Base-by-base conservation (phyloP, 176 grass and related monocot species). In the Guadua angustifolia region DNA sequence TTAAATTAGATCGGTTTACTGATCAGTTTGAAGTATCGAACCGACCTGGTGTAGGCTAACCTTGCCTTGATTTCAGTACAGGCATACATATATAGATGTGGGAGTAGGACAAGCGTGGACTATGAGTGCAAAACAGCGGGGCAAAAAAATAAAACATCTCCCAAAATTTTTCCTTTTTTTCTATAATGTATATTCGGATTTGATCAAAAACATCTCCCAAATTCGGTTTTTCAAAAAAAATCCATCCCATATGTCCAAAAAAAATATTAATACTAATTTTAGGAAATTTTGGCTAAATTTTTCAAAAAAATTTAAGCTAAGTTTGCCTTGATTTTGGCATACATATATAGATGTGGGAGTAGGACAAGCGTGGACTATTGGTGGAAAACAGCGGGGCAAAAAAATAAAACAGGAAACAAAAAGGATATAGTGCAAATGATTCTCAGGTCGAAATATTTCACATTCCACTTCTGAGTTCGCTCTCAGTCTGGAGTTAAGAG, bases 101-200 rank as follows among this genome's bases (percentile, higher is more conserved):
- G 29, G 71, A 73, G 46, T 26, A 52, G 71, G 25, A 51, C 75
- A 32, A 71, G 42, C 40, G 21, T 71, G 75, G 83, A 51, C 66
- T 49, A 52, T 5, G 8, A 71, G 29, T 45, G 16, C n/a, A n/a
- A n/a, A n/a, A n/a, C n/a, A n/a, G n/a, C n/a, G n/a, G n/a, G n/a
- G n/a, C n/a, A n/a, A n/a, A n/a, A n/a, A n/a, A n/a, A n/a, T n/a
- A n/a, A n/a, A n/a, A n/a, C n/a, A n/a, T n/a, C n/a, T n/a, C n/a
- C n/a, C n/a, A n/a, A n/a, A n/a, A 1, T 29, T 29, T 29, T 29
- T 29, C 1, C 1, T 29, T 29, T 29, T 29, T 29, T 29, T 29
- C 29, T 29, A 29, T 29, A 0, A 29, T 29, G 29, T 29, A 29
- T 29, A 29, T 29, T 29, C 29, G 29, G 29, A 29, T 29, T 29